phyloP scores from a whole-genome alignment of 2,329 filamentous ascomycete genomes.

The Alternaria angustiovoidea region DNA sequence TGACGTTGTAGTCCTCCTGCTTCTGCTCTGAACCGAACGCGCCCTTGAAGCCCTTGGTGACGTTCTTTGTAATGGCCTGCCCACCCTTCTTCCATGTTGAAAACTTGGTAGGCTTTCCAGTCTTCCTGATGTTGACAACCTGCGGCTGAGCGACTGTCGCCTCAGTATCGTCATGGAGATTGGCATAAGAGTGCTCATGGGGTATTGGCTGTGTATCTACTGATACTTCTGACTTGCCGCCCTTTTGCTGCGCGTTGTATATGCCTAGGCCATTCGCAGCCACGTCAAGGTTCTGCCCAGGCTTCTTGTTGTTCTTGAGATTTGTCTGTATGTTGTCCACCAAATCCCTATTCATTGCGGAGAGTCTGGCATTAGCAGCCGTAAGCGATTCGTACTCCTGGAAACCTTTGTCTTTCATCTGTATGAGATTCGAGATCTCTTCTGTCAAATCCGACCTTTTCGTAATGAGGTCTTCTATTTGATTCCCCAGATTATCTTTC shows the following conservation, averaged over 20 bases:
- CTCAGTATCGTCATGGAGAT: constrained; percentile 67
- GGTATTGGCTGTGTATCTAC: constrained; percentile 52
- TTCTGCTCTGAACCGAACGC: constrained; percentile 72
- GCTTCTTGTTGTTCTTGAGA: constrained; percentile 76
- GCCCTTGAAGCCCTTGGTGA: constrained; percentile 92
- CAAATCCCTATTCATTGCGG: constrained; percentile 93
- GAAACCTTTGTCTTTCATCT: constrained; percentile 90
- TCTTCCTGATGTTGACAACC: constrained; percentile 90
- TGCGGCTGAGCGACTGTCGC: constrained; percentile 77
- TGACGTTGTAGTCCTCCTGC: constrained; percentile 64
- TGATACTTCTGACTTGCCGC: constrained; percentile 49
- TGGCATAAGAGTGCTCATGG: constrained; percentile 51
- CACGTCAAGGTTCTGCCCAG: constrained; percentile 58
- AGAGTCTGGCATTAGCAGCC: constrained; percentile 91
- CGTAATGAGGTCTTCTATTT: constrained; percentile 89
- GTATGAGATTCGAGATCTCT: constrained; percentile 81
- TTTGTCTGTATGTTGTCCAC: constrained; percentile 93
- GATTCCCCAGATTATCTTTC: constrained; percentile 77
- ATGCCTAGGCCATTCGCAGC: constrained; percentile 69
- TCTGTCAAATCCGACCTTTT: constrained; percentile 84
- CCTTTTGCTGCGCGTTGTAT: constrained; percentile 55
- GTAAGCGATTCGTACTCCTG: constrained; percentile 96
- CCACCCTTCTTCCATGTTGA: constrained; percentile 99
- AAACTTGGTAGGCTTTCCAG: constrained; percentile 90
- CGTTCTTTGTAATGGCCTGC: constrained; percentile 91